Conservation (phyloP, 192 early-diverging fungal genomes). For the Irineochytrium annulatum region DNA sequence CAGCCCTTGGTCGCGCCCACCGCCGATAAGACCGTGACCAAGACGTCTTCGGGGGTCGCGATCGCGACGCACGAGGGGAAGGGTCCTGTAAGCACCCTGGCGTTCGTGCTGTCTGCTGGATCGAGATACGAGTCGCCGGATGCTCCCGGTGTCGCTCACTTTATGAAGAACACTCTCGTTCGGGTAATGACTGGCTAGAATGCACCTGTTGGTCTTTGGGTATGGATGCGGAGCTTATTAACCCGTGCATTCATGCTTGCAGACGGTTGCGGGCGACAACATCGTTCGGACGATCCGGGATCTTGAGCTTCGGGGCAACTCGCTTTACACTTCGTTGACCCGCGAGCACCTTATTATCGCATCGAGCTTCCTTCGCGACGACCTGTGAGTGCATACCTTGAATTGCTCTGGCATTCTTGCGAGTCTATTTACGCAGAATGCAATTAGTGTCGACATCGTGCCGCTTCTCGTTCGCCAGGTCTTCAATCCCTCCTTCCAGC, state of each 20-base stretch:
- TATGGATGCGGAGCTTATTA: background rate
- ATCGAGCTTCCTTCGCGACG: conserved; percentile 86
- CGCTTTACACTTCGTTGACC: conserved; percentile 71
- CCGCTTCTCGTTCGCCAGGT: conserved; percentile 71
- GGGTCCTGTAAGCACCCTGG: conserved; percentile 71
- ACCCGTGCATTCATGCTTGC: background rate
- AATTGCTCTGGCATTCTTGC: background rate
- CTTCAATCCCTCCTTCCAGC: conserved; percentile 71
- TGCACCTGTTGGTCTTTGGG: too few species aligned
- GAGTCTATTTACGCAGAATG: conserved; percentile 23
- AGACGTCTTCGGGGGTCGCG: conserved; percentile 28
- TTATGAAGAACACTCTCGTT: conserved; percentile 85
- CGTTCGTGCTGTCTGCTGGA: conserved; percentile 86
- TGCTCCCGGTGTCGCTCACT: conserved; percentile 81
- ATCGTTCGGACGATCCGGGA: conserved; percentile 84
- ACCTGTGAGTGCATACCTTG: conserved; percentile 59
- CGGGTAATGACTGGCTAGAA: too few species aligned
- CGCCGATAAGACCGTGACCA: conserved; percentile 29
- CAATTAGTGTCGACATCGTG: conserved; percentile 74
- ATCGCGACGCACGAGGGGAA: conserved; percentile 66
- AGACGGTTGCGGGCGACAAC: conserved; percentile 69
- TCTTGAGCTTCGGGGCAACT: conserved; percentile 85
- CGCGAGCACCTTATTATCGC: conserved; percentile 82
- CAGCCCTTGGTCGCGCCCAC: conserved; percentile 35
- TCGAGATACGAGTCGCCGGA: conserved; percentile 73